Evolutionary conservation across 805 yeast genomes (phyloP).

Genomic region (Barnettozyma sucrosica): DNA sequence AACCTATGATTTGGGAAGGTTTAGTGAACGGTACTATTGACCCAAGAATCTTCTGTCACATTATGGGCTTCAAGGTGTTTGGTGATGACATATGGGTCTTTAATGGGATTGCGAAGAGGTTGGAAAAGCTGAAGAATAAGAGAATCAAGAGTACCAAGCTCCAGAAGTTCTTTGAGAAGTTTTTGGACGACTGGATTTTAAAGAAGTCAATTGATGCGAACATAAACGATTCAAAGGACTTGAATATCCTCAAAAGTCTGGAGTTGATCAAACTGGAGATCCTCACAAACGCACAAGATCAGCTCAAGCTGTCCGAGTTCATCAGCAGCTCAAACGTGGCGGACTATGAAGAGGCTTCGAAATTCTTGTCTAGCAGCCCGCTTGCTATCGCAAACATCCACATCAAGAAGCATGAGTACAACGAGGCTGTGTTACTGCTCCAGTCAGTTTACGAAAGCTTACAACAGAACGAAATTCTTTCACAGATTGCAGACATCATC

Average conservation of each 20-base stretch:
- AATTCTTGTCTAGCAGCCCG: conserved; percentile 3
- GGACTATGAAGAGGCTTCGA: conserved; percentile 7
- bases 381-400: conserved; percentile 8
- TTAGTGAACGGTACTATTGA: conserved; percentile 28
- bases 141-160: conserved; percentile 18
- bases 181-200: conserved; percentile 21
- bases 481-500: conserved; percentile 4
- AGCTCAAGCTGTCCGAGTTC: conserved; percentile 4
- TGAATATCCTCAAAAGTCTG: conserved; percentile 14
- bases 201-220: conserved; percentile 10
- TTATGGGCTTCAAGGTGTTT: conserved; percentile 13
- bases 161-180: conserved; percentile 14
- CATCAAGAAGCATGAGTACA: conserved; percentile 6
- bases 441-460: not conserved
- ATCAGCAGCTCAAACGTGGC: conserved; percentile 5
- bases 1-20: conserved; percentile 12
- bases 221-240: conserved; percentile 11
- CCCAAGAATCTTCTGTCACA: conserved; percentile 20
- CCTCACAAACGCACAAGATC: conserved; percentile 7
- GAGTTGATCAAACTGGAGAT: conserved; percentile 15
- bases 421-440: conserved; percentile 4
- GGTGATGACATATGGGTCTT: conserved; percentile 21
- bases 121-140: conserved; percentile 9
- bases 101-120: conserved; percentile 14
- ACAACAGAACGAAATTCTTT: conserved; percentile 1